Evolutionary conservation across 257 asterid species (phyloP), one percentile per base, ranked within the genome.

Genomic region (Gentiana straminea): DNA sequence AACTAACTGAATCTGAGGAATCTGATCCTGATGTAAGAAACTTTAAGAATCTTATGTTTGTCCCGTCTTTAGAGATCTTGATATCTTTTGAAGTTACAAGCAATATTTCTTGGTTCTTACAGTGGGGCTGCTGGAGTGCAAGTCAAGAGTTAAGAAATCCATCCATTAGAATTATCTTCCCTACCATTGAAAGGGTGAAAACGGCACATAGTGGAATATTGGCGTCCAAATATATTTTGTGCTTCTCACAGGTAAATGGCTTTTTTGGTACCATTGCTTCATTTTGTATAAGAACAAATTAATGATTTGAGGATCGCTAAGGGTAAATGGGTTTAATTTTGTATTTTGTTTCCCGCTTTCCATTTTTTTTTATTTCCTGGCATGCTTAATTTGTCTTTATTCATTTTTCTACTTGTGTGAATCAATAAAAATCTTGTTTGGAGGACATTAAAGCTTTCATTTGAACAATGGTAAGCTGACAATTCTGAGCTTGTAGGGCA

Each of bases 41-140:
- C 61, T 49, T 24, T 62, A 59, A 53, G 43, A 10, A 11, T 59
- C 54, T 12, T 34, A 24, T 50, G 44, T 53, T 53, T 58, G 37
- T 59, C 46, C 55, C 13, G 5, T n/a, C 13, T 32, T 56, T 57
- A 59, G 47, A 50, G 45, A 35, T 64, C 11, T 66, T 64, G 33
- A 46, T 55, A 33, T 55, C 68, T 59, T 49, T 59, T 24, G 6
- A 50, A 46, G 35, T 37, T 61, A 57, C 59, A 36, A 64, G 65
- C 50, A 43, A 61, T 8, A 33, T 68, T 61, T 57, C 64, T 63
- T 63, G 58, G 62, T 66, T 76, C 62, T 79, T 58, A 57, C 77
- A 89, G 97, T 89, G 97, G 97, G 95, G 97, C 54, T 77, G 94
- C 75, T 89, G 97, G 97, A 89, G 78, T 76, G 84, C 88, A 48